Evolutionary conservation across 495 filamentous ascomycete species (phyloP).

Genomic region (Annulohypoxylon maeteangense): DNA sequence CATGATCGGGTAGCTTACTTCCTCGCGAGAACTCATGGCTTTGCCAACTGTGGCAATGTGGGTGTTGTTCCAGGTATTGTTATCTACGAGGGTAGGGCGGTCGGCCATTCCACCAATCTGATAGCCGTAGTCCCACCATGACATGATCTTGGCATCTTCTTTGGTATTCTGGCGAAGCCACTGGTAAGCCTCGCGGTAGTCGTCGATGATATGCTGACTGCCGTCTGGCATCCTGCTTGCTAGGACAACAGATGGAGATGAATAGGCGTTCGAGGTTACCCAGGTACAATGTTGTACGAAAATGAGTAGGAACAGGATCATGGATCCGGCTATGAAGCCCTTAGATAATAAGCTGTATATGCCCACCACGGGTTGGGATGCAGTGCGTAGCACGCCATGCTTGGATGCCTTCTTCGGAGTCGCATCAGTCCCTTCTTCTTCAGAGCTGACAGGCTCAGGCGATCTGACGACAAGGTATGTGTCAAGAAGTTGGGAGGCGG

Average conservation of each 20-base stretch:
- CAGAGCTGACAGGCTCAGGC: slow-evolving; percentile 60
- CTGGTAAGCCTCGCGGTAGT: slow-evolving; percentile 99
- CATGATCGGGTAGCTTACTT: slow-evolving; percentile 98
- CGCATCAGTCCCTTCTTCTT: slow-evolving; percentile 60
- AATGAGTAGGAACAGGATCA: slow-evolving; percentile 83
- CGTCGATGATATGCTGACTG: slow-evolving; percentile 97
- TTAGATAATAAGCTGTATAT: slow-evolving; percentile 87
- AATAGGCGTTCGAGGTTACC: slow-evolving; percentile 99
- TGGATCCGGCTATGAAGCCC: slow-evolving; percentile 71
- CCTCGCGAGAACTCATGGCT: slow-evolving; percentile 97
- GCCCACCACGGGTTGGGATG: slow-evolving; percentile 78
- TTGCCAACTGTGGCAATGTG: slow-evolving; percentile 99
- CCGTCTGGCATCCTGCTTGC: slow-evolving; percentile 93
- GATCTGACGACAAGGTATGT: slow-evolving; percentile 75
- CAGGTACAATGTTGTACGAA: slow-evolving; percentile 99
- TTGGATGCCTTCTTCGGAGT: slow-evolving; percentile 63
- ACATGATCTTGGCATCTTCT: slow-evolving; percentile 97
- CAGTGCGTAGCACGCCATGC: slow-evolving; percentile 70
- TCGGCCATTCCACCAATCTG: slow-evolving; percentile 99
- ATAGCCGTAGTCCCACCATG: slow-evolving; percentile 99
- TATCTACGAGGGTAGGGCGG: slow-evolving; percentile 95
- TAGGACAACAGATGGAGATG: slow-evolving; percentile 95
- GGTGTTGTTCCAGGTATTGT: slow-evolving; percentile 99
- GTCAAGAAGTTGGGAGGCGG: slow-evolving; percentile 88
- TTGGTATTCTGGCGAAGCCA: slow-evolving; percentile 98